A percentile compares a stretch with the other conserved stretches of the same genome.
phyloP scores from a whole-genome alignment of 495 filamentous ascomycete genomes.

The Xylaria acuta region DNA sequence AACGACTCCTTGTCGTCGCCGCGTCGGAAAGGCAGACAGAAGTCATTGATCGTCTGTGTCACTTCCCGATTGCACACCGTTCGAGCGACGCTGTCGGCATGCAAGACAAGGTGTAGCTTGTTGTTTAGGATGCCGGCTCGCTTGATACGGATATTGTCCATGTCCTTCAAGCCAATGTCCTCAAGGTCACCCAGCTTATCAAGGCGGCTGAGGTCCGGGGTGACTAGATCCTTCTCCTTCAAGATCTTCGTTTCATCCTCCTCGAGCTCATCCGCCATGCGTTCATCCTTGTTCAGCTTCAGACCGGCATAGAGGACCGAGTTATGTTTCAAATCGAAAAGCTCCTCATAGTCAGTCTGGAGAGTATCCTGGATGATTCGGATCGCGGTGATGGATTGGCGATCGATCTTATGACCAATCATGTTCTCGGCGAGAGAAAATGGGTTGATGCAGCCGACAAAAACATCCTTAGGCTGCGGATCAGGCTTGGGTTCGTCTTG shows the following conservation, averaged over 20 bases:
- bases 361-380: slow-evolving; percentile 43
- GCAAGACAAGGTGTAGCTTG: slow-evolving; percentile 44
- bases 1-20: slow-evolving; percentile 27
- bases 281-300: slow-evolving; percentile 41
- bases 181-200: slow-evolving; percentile 41
- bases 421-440: slow-evolving; percentile 48
- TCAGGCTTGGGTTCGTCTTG: slow-evolving; percentile 46
- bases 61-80: slow-evolving; percentile 41
- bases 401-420: slow-evolving; percentile 44
- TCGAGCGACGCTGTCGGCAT: slow-evolving; percentile 32
- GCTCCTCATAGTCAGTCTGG: slow-evolving; percentile 51
- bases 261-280: slow-evolving; percentile 40
- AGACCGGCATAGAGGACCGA: slow-evolving; percentile 46
- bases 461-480: slow-evolving; percentile 42
- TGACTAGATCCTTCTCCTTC: slow-evolving; percentile 45
- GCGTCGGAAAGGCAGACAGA: slow-evolving; percentile 41
- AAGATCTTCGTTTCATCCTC: slow-evolving; percentile 45
- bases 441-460: slow-evolving; percentile 48
- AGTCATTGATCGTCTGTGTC: slow-evolving; percentile 43
- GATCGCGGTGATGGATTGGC: slow-evolving; percentile 32
- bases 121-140: slow-evolving; percentile 45
- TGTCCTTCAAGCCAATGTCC: slow-evolving; percentile 40
- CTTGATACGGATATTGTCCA: slow-evolving; percentile 41
- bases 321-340: slow-evolving; percentile 49
- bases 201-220: slow-evolving; percentile 42